A percentile compares a stretch with the other conserved stretches of the same genome.
phyloP scores from a whole-genome alignment of 768 basidiomycete species.

The Fomitopsis serialis region DNA sequence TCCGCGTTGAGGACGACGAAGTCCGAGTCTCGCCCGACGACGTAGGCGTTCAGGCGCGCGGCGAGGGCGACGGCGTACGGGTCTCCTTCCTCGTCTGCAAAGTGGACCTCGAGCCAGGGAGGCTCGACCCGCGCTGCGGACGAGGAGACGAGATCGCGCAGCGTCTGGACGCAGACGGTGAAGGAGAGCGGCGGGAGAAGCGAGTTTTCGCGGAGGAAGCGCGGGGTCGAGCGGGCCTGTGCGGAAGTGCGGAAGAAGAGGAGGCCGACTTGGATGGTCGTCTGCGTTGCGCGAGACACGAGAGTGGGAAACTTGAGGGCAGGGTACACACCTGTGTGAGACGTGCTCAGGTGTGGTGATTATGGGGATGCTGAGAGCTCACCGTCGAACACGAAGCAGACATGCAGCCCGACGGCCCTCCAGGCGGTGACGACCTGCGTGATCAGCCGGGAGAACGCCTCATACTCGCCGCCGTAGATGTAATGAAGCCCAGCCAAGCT shows the following conservation, averaged over 20 bases:
- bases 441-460: constrained; percentile 45
- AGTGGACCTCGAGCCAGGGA: constrained; percentile 45
- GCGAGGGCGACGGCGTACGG: constrained; percentile 83
- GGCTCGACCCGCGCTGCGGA: not conserved
- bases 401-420: constrained; percentile 57
- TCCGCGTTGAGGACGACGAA: constrained; percentile 74
- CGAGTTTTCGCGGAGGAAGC: constrained; percentile 68
- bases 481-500: constrained; percentile 60
- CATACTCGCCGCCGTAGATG: constrained; percentile 85
- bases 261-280: constrained; percentile 53
- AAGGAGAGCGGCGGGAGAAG: constrained; percentile 70
- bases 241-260: constrained; percentile 81
- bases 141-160: constrained; percentile 28
- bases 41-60: constrained; percentile 65
- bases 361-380: constrained; percentile 10
- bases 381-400: constrained; percentile 86
- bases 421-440: constrained; percentile 54
- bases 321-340: constrained; percentile 55
- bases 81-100: constrained; percentile 80
- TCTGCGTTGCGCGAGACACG: constrained; percentile 51
- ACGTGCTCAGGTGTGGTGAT: not conserved
- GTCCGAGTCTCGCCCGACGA: constrained; percentile 78
- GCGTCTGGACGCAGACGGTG: constrained; percentile 50
- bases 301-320: constrained; percentile 69
- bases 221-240: constrained; percentile 51